A percentile compares a stretch with the other conserved stretches of the same genome.
phyloP scores from a whole-genome alignment of 2,329 filamentous ascomycete species.

The Annulohypoxylon truncatum region DNA sequence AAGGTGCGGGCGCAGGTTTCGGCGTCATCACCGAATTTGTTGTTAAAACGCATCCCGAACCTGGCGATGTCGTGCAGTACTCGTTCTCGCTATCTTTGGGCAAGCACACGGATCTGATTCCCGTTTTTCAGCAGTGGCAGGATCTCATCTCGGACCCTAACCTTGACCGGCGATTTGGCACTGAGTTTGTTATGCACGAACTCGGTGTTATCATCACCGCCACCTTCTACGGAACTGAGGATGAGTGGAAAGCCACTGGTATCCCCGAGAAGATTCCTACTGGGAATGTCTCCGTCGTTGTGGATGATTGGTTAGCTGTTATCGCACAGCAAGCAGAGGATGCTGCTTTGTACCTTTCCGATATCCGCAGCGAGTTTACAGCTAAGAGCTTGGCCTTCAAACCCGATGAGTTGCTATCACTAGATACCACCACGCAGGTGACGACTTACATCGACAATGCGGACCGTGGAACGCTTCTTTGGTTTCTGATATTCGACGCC shows the following conservation, averaged over 20 bases:
- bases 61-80: conserved; percentile 68
- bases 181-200: conserved; percentile 65
- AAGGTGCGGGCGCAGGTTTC: conserved; percentile 67
- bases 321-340: conserved; percentile 64
- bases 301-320: conserved; percentile 72
- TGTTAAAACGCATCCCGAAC: conserved; percentile 66
- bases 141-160: conserved; percentile 63
- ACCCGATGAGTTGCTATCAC: conserved; percentile 59
- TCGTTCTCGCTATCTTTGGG: conserved; percentile 65
- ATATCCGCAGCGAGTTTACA: conserved; percentile 64
- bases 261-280: conserved; percentile 61
- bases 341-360: conserved; percentile 60
- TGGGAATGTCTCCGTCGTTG: conserved; percentile 57
- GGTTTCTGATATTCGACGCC: conserved; percentile 73
- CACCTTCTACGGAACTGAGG: conserved; percentile 69
- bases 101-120: conserved; percentile 59
- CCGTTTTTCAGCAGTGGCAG: conserved; percentile 69
- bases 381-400: conserved; percentile 68
- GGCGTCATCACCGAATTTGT: conserved; percentile 69
- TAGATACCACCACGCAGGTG: conserved; percentile 58
- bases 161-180: conserved; percentile 69
- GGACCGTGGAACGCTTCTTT: conserved; percentile 63
- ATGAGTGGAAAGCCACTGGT: conserved; percentile 64
- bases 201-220: conserved; percentile 67
- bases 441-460: conserved; percentile 65